Evolutionary conservation across 2,329 filamentous ascomycete genomes (phyloP), one percentile per base, ranked within the genome.

Genomic region (Daldinia eschscholtzii): DNA sequence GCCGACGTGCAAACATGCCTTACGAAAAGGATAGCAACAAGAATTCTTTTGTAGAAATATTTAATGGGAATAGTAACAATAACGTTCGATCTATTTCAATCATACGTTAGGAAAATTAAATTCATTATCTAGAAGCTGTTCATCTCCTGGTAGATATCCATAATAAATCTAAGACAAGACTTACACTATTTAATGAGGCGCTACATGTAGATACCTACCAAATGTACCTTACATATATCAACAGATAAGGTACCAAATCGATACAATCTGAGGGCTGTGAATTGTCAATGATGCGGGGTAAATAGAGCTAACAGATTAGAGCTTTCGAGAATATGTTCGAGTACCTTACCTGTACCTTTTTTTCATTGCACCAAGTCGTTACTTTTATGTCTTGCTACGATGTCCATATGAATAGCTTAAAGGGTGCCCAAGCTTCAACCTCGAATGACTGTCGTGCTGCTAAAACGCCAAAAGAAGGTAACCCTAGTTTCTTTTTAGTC

Each of bases 221-320:
- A 10, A 26, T 26, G 18, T 46, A 23, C 42, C 18, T 46, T 13
- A 48, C 44, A 18, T 15, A 48, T 48, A 2, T 28, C 20, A 26
- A 15, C 10, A 35, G 15, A 30, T 30, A 30, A 50, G 46, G 26
- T 50, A 30, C 46, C n/a, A 50, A 3, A 30, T 50, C 13, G 13
- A 30, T 50, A 50, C 46, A 23, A 33, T 6, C 6, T 15, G 6
- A 13, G 30, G 6, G 12, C 15, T 18, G 2, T 15, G 15, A 15
- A 18, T 52, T 9, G 26, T n/a, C 30, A 15, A 26, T 20, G 26
- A 52, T 52, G 46, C 28, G 46, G 46, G 46, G 46, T 52, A 52
- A 52, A 18, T 33, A 33, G 18, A 6, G 33, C 46, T 52, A 15
- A 33, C 26, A 52, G 28, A n/a, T 50, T 30, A 2, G 15, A 30